Conservation (phyloP, 805 yeast species). For the Suhomyces vadensis region DNA sequence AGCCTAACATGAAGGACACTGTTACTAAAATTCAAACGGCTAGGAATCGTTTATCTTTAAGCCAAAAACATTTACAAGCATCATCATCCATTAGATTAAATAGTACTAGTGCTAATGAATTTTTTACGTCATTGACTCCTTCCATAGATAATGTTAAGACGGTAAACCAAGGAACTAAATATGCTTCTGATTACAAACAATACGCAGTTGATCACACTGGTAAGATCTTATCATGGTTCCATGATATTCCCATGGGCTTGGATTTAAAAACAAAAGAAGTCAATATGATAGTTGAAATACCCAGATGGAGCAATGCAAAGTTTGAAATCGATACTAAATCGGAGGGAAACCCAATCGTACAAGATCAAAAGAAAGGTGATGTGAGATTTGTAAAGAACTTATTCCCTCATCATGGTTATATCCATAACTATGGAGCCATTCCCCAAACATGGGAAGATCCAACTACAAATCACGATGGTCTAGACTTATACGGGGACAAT, state of each 20-base stretch:
- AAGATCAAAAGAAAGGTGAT: slow-evolving; percentile 74
- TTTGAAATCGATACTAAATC: slow-evolving; percentile 66
- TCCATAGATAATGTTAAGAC: neutral
- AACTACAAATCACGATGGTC: slow-evolving; percentile 50
- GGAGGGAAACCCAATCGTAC: slow-evolving; percentile 73
- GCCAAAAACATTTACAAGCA: slow-evolving; percentile 13
- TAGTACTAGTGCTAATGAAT: slow-evolving; percentile 2
- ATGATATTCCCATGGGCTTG: slow-evolving; percentile 64
- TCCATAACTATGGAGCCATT: slow-evolving; percentile 85
- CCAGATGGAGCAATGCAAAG: slow-evolving; percentile 79
- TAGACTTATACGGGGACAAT: slow-evolving; percentile 71
- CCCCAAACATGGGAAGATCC: slow-evolving; percentile 99
- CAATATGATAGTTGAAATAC: slow-evolving; percentile 47
- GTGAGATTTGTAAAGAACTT: slow-evolving; percentile 75
- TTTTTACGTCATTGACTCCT: slow-evolving; percentile 2
- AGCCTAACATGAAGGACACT: neutral
- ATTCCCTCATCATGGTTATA: slow-evolving; percentile 82
- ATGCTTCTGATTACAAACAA: slow-evolving; percentile 39
- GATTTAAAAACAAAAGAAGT: slow-evolving; percentile 42
- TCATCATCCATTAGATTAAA: slow-evolving; percentile 9
- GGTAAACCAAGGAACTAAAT: slow-evolving; percentile 34
- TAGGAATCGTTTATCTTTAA: slow-evolving; percentile 12
- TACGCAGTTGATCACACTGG: slow-evolving; percentile 42
- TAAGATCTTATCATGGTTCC: slow-evolving; percentile 64
- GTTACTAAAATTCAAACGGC: slow-evolving; percentile 7